phyloP scores from a whole-genome alignment of 2,329 filamentous ascomycete genomes.

The Stagonosporopsis cucurbitacearum region DNA sequence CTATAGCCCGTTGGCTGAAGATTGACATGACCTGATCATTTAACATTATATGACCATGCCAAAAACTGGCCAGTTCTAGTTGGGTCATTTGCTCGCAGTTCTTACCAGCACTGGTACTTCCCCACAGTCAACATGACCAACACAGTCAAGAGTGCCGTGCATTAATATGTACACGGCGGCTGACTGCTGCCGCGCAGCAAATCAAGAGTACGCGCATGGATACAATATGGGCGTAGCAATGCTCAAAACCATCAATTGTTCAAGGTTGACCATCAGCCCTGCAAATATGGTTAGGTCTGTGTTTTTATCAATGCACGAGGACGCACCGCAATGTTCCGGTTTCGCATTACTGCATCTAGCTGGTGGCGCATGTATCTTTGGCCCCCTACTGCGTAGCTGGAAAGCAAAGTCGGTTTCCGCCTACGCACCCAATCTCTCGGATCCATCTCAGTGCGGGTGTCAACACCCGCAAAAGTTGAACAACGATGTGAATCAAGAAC shows the following conservation, averaged over 20 bases:
- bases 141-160: no score
- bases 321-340: conserved; percentile 15
- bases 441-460: conserved; percentile 22
- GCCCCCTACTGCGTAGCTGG: conserved; percentile 13
- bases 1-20: background rate
- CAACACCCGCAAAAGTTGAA: conserved; percentile 4
- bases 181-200: background rate
- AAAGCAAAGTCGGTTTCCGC: conserved; percentile 26
- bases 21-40: conserved; percentile 1
- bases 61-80: conserved; percentile 21
- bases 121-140: background rate
- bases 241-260: background rate
- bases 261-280: background rate
- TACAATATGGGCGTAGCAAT: background rate
- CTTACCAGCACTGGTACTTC: conserved; percentile 9
- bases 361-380: conserved; percentile 14
- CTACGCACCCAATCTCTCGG: conserved; percentile 19
- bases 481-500: background rate
- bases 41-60: conserved; percentile 6
- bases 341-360: conserved; percentile 22
- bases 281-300: background rate
- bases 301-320: background rate
- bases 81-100: conserved; percentile 17
- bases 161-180: background rate
- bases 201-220: background rate